These are phyloP conservation scores for Mucor ambiguus DNA, from an alignment of 371 early-diverging fungal species.

Conservation along the genomic window DNA sequence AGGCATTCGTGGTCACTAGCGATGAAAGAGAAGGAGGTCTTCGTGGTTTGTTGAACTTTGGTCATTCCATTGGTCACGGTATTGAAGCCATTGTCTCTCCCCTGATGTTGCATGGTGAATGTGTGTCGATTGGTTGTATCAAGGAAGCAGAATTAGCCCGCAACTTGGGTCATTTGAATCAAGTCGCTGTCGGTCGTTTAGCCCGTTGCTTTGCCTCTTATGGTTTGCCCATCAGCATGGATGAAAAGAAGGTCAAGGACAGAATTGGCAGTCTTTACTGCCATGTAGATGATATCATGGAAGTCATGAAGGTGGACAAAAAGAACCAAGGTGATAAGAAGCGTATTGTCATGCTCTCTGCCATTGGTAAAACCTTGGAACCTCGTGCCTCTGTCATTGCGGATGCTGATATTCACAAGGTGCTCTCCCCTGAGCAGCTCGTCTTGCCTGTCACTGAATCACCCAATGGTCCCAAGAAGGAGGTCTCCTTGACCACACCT, in stretches of 20 bases:
- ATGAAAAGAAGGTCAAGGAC: constrained; percentile 75
- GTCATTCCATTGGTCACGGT: constrained; percentile 97
- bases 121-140: constrained; percentile 94
- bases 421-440: constrained; percentile 77
- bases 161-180: constrained; percentile 82
- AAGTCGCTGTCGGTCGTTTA: constrained; percentile 90
- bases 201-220: constrained; percentile 86
- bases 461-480: constrained; percentile 41
- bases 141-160: constrained; percentile 94
- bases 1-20: constrained; percentile 92
- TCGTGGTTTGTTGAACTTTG: constrained; percentile 96
- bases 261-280: constrained; percentile 68
- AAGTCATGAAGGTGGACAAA: constrained; percentile 94
- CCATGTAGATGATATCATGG: constrained; percentile 83
- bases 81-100: constrained; percentile 94
- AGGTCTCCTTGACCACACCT: constrained; percentile 77
- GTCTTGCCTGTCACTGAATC: constrained; percentile 68
- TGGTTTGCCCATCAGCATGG: constrained; percentile 83
- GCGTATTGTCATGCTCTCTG: constrained; percentile 86
- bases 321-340: constrained; percentile 94
- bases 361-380: constrained; percentile 87
- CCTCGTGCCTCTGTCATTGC: constrained; percentile 79
- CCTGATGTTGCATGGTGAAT: constrained; percentile 94
- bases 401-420: constrained; percentile 83
- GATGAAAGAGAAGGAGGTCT: constrained; percentile 97